A percentile compares a stretch with the other conserved stretches of the same genome.
phyloP scores from a whole-genome alignment of 208 protist genomes.

The Leptomonas seymouri region DNA sequence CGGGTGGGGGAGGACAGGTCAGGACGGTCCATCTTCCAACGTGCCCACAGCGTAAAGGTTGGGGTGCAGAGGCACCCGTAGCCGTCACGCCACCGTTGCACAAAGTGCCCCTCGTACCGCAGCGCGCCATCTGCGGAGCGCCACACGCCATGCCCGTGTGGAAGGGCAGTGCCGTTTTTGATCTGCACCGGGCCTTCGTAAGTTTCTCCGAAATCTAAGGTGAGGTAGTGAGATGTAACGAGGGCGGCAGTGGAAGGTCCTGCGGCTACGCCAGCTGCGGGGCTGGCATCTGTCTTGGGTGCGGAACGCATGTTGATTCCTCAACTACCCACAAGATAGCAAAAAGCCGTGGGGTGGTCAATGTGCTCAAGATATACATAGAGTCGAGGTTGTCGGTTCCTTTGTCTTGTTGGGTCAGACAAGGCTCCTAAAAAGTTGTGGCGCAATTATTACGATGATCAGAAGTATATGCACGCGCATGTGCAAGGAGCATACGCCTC shows the following conservation, averaged over 20 bases:
- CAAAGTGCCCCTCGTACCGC: slow-evolving; percentile 73
- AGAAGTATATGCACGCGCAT: no score
- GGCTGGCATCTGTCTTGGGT: background rate
- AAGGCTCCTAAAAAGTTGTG: no score
- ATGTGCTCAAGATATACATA: no score
- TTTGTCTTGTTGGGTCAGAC: no score
- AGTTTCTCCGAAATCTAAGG: slow-evolving; percentile 61
- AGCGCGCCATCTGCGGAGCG: slow-evolving; percentile 43
- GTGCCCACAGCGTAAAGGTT: slow-evolving; percentile 60
- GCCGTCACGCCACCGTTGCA: slow-evolving; percentile 68
- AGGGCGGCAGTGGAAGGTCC: background rate
- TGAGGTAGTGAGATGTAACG: slow-evolving; percentile 14
- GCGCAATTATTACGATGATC: no score
- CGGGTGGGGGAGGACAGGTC: slow-evolving; percentile 51
- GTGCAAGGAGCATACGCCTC: no score
- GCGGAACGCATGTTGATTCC: no score
- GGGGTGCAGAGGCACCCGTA: slow-evolving; percentile 64
- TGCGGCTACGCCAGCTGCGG: background rate
- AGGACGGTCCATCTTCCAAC: slow-evolving; percentile 77
- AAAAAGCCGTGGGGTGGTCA: no score
- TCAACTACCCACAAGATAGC: no score
- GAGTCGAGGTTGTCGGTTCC: no score
- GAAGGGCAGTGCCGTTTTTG: slow-evolving; percentile 40
- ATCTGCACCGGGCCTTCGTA: slow-evolving; percentile 58
- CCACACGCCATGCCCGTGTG: slow-evolving; percentile 71